A percentile compares a stretch with the other conserved stretches of the same genome.
Evolutionary conservation across 768 basidiomycete genomes (phyloP).

Genomic region (Suillus brevipes): DNA sequence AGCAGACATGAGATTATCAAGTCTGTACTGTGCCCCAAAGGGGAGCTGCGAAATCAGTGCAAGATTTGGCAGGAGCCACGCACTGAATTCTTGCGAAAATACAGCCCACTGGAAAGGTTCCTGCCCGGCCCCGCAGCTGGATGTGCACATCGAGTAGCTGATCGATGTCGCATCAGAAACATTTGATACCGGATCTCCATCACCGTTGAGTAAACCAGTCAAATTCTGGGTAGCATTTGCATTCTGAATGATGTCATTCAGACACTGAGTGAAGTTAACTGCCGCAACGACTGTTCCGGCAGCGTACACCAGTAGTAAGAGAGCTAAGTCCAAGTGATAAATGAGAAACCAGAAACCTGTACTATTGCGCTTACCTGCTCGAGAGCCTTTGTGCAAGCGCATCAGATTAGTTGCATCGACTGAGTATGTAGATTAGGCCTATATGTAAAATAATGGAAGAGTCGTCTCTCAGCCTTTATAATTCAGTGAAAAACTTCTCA

Average conservation of each 20-base stretch:
- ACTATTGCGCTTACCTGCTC: not conserved
- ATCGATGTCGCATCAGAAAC: slow-evolving; percentile 14
- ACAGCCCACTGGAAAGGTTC: slow-evolving; percentile 21
- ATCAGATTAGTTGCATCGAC: not conserved
- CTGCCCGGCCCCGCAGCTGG: slow-evolving; percentile 13
- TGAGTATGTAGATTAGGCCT: not conserved
- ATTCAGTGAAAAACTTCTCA: not conserved
- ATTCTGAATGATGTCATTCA: slow-evolving; percentile 12
- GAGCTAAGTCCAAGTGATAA: not conserved
- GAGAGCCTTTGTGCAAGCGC: not conserved
- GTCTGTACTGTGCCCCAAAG: slow-evolving; percentile 40
- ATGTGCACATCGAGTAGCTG: slow-evolving; percentile 8
- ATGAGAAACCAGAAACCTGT: not conserved
- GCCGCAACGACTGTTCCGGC: not conserved
- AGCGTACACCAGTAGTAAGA: not conserved
- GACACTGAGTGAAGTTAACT: slow-evolving; percentile 16
- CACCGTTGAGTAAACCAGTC: slow-evolving; percentile 5
- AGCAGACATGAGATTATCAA: slow-evolving; percentile 44
- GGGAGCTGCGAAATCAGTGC: slow-evolving; percentile 52
- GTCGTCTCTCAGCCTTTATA: not conserved
- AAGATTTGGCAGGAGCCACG: slow-evolving; percentile 52
- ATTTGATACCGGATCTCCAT: not conserved
- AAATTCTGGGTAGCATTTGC: not conserved
- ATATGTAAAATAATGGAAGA: not conserved
- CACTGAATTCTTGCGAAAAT: slow-evolving; percentile 38